phyloP scores from a whole-genome alignment of 352 stramenopile genomes.

The Globisporangium parvum region DNA sequence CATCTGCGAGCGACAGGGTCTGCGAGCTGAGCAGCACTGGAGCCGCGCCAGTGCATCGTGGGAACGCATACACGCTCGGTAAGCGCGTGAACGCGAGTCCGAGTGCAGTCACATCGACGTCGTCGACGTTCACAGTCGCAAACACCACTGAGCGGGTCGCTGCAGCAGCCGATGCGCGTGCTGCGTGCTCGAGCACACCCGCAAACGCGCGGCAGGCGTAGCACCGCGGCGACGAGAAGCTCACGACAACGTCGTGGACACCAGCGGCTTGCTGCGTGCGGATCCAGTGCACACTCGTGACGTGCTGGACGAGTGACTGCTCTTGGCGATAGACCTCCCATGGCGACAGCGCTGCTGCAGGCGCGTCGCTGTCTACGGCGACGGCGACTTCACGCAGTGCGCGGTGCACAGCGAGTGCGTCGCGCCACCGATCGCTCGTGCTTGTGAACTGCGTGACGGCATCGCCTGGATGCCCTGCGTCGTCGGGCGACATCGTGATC shows the following conservation, averaged over 20 bases:
- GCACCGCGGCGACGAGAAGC: conserved; percentile 18
- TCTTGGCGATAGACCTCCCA: conserved; percentile 6
- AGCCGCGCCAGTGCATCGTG: not conserved
- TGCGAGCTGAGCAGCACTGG: conserved; percentile 1
- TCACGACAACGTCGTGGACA: conserved; percentile 11
- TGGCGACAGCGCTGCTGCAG: not conserved
- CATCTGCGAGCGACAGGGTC: conserved; percentile 6
- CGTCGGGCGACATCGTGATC: not conserved
- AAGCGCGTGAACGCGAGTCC: conserved; percentile 3
- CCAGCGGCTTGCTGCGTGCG: not conserved
- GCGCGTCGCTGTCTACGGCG: not conserved
- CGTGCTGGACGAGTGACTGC: not conserved
- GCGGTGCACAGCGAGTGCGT: not conserved
- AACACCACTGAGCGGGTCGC: conserved; percentile 5
- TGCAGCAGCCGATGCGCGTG: not conserved
- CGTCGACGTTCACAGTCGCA: conserved; percentile 15
- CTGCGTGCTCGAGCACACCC: conserved; percentile 12
- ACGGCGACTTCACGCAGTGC: not conserved
- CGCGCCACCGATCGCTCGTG: not conserved
- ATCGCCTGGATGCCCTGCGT: not conserved
- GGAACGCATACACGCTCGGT: conserved; percentile 10
- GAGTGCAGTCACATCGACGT: conserved; percentile 11
- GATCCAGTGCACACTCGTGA: not conserved
- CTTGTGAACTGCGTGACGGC: not conserved
- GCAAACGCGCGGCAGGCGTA: conserved; percentile 13